Base-by-base conservation (phyloP, 2,329 filamentous ascomycete genomes). In the Phyllosticta capitalensis region DNA sequence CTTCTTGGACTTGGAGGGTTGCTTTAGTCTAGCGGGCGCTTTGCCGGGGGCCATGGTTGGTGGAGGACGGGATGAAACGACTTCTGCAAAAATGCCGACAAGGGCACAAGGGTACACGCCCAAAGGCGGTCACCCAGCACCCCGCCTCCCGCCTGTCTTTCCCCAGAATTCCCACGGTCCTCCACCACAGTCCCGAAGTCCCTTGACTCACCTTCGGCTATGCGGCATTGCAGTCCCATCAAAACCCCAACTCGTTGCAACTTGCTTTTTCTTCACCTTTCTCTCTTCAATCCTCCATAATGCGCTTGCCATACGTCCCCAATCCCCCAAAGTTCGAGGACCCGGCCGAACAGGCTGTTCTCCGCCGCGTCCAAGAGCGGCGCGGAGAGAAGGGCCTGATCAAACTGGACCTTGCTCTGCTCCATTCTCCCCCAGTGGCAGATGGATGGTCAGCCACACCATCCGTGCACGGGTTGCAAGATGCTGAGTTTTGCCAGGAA, bases 281-380 rank as follows among this genome's bases (percentile, higher is more conserved):
- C 22, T 1, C n/a, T 7, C 48, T 12, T 52, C 21, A 33, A 50
- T 59, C 22, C 38, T 26, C 52, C 38, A 54, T 21, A n/a, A 83
- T 83, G 81, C 79, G 79, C 67, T 75, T 83, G 56, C 74, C 76
- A 48, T 83, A 83, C 69, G 74, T 81, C 52, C 66, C 74, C 57
- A 75, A 82, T 62, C 78, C 79, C 1, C 79, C 80, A 9, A 66
- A 73, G 53, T 78, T 79, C 63, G 67, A 66, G 20, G 74, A 72
- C 26, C 65, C 73, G 48, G 75, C 78, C 45, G 79, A 83, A 65
- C 74, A 79, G 62, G 75, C 74, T 21, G 76, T 82, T 30, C 74
- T 82, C 50, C 71, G 77, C 55, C 75, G 78, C 48, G 75, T 83
- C 10, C 75, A 78, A 66, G 74, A 77, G 54, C 76, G 81, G 59